phyloP scores from a whole-genome alignment of 371 early-diverging fungal genomes.

The Rhizopus microsporus region DNA sequence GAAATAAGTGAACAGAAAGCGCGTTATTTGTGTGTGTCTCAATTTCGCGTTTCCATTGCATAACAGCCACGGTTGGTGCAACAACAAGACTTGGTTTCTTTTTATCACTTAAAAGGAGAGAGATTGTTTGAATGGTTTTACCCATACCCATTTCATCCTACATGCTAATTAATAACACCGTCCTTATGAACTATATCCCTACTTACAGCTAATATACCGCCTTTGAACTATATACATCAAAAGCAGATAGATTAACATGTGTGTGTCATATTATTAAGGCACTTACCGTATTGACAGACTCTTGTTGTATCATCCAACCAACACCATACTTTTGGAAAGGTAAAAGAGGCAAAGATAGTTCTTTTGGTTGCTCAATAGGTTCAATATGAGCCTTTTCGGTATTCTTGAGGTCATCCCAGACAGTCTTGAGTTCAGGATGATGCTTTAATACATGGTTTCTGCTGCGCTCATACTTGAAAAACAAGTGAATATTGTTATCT shows the following conservation, averaged over 20 bases:
- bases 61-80: conserved; percentile 84
- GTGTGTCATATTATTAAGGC: neutral
- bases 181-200: neutral
- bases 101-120: conserved; percentile 70
- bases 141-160: conserved; percentile 98
- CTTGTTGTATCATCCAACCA: conserved; percentile 82
- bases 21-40: conserved; percentile 65
- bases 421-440: conserved; percentile 64
- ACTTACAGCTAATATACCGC: conserved; percentile 79
- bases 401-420: conserved; percentile 75
- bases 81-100: conserved; percentile 82
- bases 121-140: conserved; percentile 97
- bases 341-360: conserved; percentile 74
- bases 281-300: conserved; percentile 50
- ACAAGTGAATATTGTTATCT: neutral
- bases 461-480: conserved; percentile 24
- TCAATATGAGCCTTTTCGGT: conserved; percentile 28
- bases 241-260: neutral
- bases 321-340: conserved; percentile 91
- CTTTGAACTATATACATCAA: conserved; percentile 58
- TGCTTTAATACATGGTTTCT: conserved; percentile 26
- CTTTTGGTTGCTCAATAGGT: conserved; percentile 69
- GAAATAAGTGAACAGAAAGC: conserved; percentile 69
- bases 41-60: conserved; percentile 91
- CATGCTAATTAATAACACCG: neutral